Base-by-base conservation (phyloP, 1,284 basidiomycete genomes). In the Pseudozyma thailandica region DNA sequence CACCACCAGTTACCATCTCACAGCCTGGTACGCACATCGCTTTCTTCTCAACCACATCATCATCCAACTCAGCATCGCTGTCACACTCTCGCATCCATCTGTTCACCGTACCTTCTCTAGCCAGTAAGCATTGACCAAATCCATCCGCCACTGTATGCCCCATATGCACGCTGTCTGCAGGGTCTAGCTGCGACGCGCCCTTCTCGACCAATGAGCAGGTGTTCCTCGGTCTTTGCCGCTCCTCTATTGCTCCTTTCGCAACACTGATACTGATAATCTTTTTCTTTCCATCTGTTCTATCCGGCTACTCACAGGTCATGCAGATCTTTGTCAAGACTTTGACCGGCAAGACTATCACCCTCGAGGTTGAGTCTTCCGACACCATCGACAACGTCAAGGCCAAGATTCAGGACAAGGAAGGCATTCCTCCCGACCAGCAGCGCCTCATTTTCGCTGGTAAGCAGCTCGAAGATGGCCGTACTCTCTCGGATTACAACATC, bases 401-500 rank as follows among this genome's bases (percentile, higher is more conserved):
- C 46, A 76, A 79, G 74, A 75, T 79, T 35, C 77, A 79, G 62
- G 77, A 79, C 57, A 78, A 78, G 66, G 77, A 78, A 44, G 77
- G 77, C 27, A 78, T 78, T 37, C 77, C 77, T 41, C 77, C 77
- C 47, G 77, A 78, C 75, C 77, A 78, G 54, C 77, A 78, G 65
- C 71, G 77, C 25, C 62, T 80, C 53, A 79, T 80, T 55, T 79
- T 79, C 41, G 77, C 75, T 27, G 77, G 78, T 38, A 80, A 79
- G 69, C 77, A 77, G 70, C 70, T 80, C 33, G 78, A 78, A 51
- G 77, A 78, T 50, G 77, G 78, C 27, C 77, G 77, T 10, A 77
- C 75, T n/a, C 72, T 78, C 18, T 60, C 69, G 30, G 77, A 79
- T 62, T 79, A 79, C 87, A 92, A 91, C 88, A 96, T 97, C 83